Evolutionary conservation across 371 early-diverging fungal species (phyloP).

Genomic region (Gilbertella persicaria): DNA sequence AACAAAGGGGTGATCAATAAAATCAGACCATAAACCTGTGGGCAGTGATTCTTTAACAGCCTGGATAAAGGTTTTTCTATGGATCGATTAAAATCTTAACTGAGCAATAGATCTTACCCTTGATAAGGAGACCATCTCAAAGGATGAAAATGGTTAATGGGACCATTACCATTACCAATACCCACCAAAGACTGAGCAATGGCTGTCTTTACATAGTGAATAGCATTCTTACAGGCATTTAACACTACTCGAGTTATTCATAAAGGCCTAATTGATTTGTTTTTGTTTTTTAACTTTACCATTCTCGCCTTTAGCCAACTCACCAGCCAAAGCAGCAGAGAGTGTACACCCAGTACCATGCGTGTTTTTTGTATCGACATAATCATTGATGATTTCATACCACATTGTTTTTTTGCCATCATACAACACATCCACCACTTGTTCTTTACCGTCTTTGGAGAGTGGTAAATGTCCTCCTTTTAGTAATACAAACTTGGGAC

Average conservation of each 20-base stretch:
- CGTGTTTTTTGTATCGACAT: slow-evolving; percentile 65
- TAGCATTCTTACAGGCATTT: slow-evolving; percentile 48
- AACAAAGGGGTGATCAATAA: slow-evolving; percentile 77
- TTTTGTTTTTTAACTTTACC: slow-evolving; percentile 49
- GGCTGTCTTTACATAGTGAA: slow-evolving; percentile 61
- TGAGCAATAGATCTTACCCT: slow-evolving; percentile 32
- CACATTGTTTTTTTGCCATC: slow-evolving; percentile 38
- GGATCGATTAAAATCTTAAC: too few species aligned
- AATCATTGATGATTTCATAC: slow-evolving; percentile 54
- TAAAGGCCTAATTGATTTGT: too few species aligned
- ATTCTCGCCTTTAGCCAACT: slow-evolving; percentile 60
- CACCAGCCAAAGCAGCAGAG: slow-evolving; percentile 77
- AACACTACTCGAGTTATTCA: slow-evolving; percentile 38
- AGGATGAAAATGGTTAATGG: slow-evolving; percentile 74
- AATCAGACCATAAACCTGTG: slow-evolving; percentile 64
- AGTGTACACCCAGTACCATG: slow-evolving; percentile 91
- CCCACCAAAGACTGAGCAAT: slow-evolving; percentile 45
- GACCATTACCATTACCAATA: slow-evolving; percentile 74
- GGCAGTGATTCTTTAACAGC: slow-evolving; percentile 44
- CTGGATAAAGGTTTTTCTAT: slow-evolving; percentile 54
- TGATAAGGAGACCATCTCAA: slow-evolving; percentile 50
- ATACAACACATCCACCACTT: slow-evolving; percentile 69
- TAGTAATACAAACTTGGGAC: slow-evolving; percentile 63
- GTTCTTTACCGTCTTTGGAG: slow-evolving; percentile 17
- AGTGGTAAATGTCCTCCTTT: slow-evolving; percentile 85